Evolutionary conservation across 2,329 filamentous ascomycete species (phyloP), one percentile per base, ranked within the genome.

Genomic region (Trichoderma sp.): DNA sequence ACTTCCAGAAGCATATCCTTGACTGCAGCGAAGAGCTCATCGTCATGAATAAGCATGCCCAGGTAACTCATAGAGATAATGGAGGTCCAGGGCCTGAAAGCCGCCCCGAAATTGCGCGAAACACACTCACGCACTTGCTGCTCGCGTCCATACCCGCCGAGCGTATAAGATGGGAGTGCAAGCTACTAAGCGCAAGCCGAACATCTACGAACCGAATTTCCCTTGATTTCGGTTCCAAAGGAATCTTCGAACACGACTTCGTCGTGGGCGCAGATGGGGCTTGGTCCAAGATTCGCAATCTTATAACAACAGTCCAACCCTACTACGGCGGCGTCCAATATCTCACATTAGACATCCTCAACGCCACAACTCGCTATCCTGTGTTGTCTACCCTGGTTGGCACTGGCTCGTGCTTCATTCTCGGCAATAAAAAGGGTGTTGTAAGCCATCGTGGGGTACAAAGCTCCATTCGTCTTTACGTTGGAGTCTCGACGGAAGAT

Each of bases 1-100:
- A 81, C 17, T 88, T 88, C 74, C 64, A 78, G 1, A 74, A 79
- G 36, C 75, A 83, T n/a, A 81, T 82, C 1, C 79, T 80, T 36
- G 74, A 75, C 13, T 76, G 74, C 6, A 72, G 57, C 39, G 73
- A 77, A n/a, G 71, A 71, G 15, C 34, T 72, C 12, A 66, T 73
- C 6, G 50, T 78, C 9, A 68, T 72, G 0, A 77, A 83, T 15
- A 77, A 75, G 3, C 67, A 76, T 5, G 81, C 79, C 13, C 71
- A 71, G 2, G 71, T 79, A 13, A 39, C 76, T 6, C 73, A 77
- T 53, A 68, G 53, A 0, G 75, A 78, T 15, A 62, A 74, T 4
- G 78, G 76, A 2, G 76, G 76, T 4, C 65, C 62, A 2, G 76
- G 75, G 4, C 67, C 59, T 1, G 65, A 68, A 3, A 53, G 74